Conservation (phyloP, 2,329 filamentous ascomycete species). For the Epichloe hybrida region DNA sequence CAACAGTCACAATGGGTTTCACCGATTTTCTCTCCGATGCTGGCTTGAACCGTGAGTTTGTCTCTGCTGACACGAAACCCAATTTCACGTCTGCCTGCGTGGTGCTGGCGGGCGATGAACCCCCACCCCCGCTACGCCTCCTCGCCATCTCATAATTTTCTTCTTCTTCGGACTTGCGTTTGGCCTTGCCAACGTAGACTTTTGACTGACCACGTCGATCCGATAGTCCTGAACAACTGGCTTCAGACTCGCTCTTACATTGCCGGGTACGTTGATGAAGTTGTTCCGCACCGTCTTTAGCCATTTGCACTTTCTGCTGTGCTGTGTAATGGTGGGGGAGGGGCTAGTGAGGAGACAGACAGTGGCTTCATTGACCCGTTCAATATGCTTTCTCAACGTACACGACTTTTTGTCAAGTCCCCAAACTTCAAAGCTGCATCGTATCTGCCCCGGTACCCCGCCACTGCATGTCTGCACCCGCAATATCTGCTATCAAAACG, state of each 20-base stretch:
- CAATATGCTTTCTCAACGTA: too few species aligned
- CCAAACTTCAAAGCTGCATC: neutral
- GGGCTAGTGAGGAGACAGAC: neutral
- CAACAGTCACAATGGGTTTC: conserved; percentile 45
- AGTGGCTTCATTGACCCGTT: neutral
- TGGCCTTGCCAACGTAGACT: neutral
- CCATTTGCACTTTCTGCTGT: neutral
- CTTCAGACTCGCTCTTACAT: conserved; percentile 63
- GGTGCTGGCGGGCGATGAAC: neutral
- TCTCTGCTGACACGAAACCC: neutral
- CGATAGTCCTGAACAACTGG: conserved; percentile 52
- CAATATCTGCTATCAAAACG: neutral
- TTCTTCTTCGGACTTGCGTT: neutral
- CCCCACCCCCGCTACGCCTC: conserved; percentile 1
- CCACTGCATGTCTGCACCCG: neutral
- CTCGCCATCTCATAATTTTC: neutral
- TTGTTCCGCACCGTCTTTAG: neutral
- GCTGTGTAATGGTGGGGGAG: neutral
- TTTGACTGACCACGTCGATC: conserved; percentile 3
- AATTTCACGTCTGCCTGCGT: neutral
- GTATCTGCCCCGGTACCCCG: neutral
- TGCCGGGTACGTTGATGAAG: conserved; percentile 49
- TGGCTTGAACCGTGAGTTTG: conserved; percentile 30
- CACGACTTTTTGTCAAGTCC: neutral
- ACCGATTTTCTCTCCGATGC: conserved; percentile 49